phyloP scores from a whole-genome alignment of 805 yeast genomes.

The Wickerhamomyces bovis region DNA sequence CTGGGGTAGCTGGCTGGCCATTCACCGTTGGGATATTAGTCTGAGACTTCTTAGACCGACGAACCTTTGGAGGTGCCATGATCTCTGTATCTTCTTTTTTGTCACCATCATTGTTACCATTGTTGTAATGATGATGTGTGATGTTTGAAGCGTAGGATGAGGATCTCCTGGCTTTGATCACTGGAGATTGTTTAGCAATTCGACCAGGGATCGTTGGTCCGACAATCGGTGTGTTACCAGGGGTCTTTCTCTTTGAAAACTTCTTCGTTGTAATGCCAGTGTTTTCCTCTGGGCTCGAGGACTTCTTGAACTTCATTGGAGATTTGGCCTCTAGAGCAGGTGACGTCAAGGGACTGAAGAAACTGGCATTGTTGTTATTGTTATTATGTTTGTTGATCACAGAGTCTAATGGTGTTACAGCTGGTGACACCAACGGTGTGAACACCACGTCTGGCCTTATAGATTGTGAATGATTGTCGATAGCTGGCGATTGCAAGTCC shows the following conservation, averaged over 20 bases:
- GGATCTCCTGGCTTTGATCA: slow-evolving; percentile 26
- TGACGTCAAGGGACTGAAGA: slow-evolving; percentile 52
- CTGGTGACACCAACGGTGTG: slow-evolving; percentile 75
- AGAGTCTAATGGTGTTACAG: slow-evolving; percentile 55
- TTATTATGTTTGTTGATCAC: slow-evolving; percentile 11
- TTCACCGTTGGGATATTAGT: slow-evolving; percentile 10
- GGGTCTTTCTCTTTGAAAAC: slow-evolving; percentile 32
- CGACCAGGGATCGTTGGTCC: slow-evolving; percentile 30
- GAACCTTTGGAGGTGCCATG: slow-evolving; percentile 22
- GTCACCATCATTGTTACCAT: neutral
- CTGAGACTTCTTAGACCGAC: slow-evolving; percentile 19
- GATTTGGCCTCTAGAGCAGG: slow-evolving; percentile 54
- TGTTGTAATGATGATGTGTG: slow-evolving; percentile 13
- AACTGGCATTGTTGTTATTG: slow-evolving; percentile 8
- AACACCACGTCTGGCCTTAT: slow-evolving; percentile 56
- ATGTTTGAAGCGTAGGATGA: slow-evolving; percentile 14
- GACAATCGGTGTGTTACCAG: slow-evolving; percentile 33
- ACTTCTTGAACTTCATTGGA: slow-evolving; percentile 17
- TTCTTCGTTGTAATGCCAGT: slow-evolving; percentile 11
- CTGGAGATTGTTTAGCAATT: slow-evolving; percentile 33
- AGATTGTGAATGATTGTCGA: slow-evolving; percentile 10
- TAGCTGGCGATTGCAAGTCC: slow-evolving; percentile 11
- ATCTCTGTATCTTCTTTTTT: slow-evolving; percentile 1
- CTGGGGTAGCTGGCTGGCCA: slow-evolving; percentile 23
- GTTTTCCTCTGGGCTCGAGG: slow-evolving; percentile 20